Percentiles rank a stretch among this genome's conserved stretches.
phyloP scores from a whole-genome alignment of 163 green algal species.

The Trebouxiophyceae sp. region DNA sequence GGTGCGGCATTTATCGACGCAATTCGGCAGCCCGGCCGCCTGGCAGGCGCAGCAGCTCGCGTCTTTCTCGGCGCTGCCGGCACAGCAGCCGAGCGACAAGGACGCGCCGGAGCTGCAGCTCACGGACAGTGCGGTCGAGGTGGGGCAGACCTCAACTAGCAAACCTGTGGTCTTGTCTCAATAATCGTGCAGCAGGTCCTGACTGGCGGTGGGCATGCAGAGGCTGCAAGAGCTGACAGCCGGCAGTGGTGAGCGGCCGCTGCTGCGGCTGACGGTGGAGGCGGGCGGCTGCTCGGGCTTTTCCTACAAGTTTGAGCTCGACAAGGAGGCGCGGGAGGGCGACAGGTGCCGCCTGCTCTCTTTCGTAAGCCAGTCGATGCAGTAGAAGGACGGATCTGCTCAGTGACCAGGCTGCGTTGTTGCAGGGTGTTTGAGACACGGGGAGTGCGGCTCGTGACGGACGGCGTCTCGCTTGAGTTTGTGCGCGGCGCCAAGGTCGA shows the following conservation, averaged over 20 bases:
- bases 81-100: too few relatives aligned
- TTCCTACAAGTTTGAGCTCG: conserved; percentile 64
- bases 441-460: conserved; percentile 75
- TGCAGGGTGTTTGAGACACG: conserved; percentile 70
- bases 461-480: conserved; percentile 83
- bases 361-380: neutral
- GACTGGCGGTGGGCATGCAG: too few relatives aligned
- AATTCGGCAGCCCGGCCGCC: too few relatives aligned
- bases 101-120: too few relatives aligned
- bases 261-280: conserved; percentile 84
- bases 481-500: conserved; percentile 84
- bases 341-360: neutral
- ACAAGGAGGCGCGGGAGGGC: neutral
- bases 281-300: conserved; percentile 93
- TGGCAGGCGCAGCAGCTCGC: too few relatives aligned
- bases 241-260: conserved; percentile 12
- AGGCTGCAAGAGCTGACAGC: conserved; percentile 51
- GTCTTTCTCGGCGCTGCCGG: too few relatives aligned
- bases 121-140: too few relatives aligned
- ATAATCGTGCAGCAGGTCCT: too few relatives aligned
- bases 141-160: too few relatives aligned
- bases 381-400: neutral
- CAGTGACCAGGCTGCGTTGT: too few relatives aligned
- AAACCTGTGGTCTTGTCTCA: too few relatives aligned
- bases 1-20: too few relatives aligned